Evolutionary conservation across 352 stramenopile species (phyloP), one percentile per base, ranked within the genome.

Genomic region (Pythium myriotylum): DNA sequence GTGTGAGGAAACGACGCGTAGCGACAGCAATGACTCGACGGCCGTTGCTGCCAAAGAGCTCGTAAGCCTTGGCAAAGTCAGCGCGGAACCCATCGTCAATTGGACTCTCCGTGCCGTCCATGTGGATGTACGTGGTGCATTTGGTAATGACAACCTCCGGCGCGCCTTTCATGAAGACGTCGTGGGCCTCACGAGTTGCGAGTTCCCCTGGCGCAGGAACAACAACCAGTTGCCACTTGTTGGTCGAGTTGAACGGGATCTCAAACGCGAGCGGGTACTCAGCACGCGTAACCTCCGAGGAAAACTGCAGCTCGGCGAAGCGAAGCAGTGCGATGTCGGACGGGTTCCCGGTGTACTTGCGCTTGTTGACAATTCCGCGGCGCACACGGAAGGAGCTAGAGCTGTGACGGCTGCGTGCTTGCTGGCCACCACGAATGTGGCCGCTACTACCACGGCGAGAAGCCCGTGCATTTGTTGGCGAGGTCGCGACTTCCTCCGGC

Each of bases 141-240:
- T 88, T 73, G 50, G 82, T 77, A 23, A 98, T 67, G 59, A 98
- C 89, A n/a, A 92, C 82, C 66, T 98, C 94, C 9, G 95, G 95
- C 1, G 94, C 96, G 42, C 96, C 96, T 76, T 99, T 99, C 70
- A 98, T 93, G 64, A 97, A 74, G 12, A 82, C 65, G 17, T 84
- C 74, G 40, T 74, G 77, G 29, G 41, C 62, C 19, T 12, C 24
- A 20, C 55, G 63, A n/a, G 35, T 70, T 1, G 20, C 45, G 14
- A 41, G 37, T 10, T 75, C 49, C 17, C 56, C 42, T 12, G 65
- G 61, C 16, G 68, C 55, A 9, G 73, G 72, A 0, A 83, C 68
- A 23, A 84, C 67, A 42, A 84, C 77, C 3, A 89, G 59, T 49
- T 84, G 74, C 74, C 77, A 86, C 69, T 89, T 87, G 68, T 85